Evolutionary conservation across 768 basidiomycete genomes (phyloP), one percentile per base, ranked within the genome.

Genomic region (Mycena vitilis): DNA sequence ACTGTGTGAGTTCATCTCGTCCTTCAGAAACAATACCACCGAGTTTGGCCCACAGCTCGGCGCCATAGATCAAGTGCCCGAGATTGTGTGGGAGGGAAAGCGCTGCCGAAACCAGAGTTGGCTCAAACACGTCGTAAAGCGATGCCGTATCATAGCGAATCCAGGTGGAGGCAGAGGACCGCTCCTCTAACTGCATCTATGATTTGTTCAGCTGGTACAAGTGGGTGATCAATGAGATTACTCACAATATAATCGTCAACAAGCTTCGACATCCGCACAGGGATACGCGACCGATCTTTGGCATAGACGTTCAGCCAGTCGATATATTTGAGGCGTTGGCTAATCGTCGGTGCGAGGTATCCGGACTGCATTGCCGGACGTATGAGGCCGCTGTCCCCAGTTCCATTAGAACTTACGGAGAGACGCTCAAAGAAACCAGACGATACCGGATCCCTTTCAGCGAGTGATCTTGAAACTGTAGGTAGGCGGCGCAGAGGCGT

Each of bases 251-350:
- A 56, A n/a, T 56, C n/a, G 7, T 56, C 54, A 37, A 56, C 38
- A 0, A 56, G 54, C 2, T 8, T 15, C 4, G 37, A 37, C 54
- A 56, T 56, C 10, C 54, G 54, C 7, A 3, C 12, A 8, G 54
- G 54, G 9, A 56, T 8, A 13, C 13, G 15, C 0, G 38, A 9
- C 8, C 38, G 54, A 13, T 56, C 54, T 11, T 56, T 56, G 9
- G 54, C 37, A 38, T 56, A 56, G 4, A 56, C 54, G 22, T 56
- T 20, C 7, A 56, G 38, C 54, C 54, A 56, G 20, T 56, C n/a
- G 10, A 40, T 38, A 38, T 40, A 56, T 4, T 38, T 11, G 5
- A 56, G n/a, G 11, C 54, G 37, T 11, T 56, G 54, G 5, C 40
- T 6, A 0, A 22, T 23, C 0, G 37, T 56, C 15, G 54, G 54